Percentiles rank a stretch among this genome's conserved stretches.
phyloP scores from a whole-genome alignment of 495 filamentous ascomycete genomes.

The Aspergillus mulundensis region DNA sequence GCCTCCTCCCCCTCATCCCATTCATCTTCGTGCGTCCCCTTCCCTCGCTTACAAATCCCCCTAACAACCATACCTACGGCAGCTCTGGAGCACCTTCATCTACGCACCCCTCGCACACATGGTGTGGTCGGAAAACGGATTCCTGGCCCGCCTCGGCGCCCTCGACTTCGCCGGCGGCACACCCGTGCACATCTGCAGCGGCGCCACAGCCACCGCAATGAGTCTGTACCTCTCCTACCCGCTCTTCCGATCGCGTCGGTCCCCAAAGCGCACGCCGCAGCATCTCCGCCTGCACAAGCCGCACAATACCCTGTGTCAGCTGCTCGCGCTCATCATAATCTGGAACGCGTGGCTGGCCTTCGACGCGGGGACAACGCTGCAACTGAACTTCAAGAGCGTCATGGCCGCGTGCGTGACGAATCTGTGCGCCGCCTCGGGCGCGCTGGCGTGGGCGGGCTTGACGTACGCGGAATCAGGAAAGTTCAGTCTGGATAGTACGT shows the following conservation, averaged over 20 bases:
- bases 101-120: slow-evolving; percentile 43
- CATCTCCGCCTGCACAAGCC: slow-evolving; percentile 45
- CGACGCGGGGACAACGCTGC: slow-evolving; percentile 48
- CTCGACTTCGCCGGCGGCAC: slow-evolving; percentile 47
- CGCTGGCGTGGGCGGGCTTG: slow-evolving; percentile 44
- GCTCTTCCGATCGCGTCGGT: slow-evolving; percentile 36
- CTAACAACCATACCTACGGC: not conserved
- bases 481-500: slow-evolving; percentile 45
- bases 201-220: slow-evolving; percentile 40
- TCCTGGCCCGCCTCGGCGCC: slow-evolving; percentile 32
- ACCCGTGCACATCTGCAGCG: slow-evolving; percentile 45
- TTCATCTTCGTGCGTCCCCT: slow-evolving; percentile 43
- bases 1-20: slow-evolving; percentile 45
- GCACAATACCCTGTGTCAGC: slow-evolving; percentile 44
- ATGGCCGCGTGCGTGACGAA: slow-evolving; percentile 49
- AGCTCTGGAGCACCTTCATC: slow-evolving; percentile 46
- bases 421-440: slow-evolving; percentile 43
- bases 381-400: slow-evolving; percentile 40
- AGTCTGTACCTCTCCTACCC: slow-evolving; percentile 43
- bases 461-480: slow-evolving; percentile 43
- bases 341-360: slow-evolving; percentile 56
- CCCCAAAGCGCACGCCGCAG: slow-evolving; percentile 31
- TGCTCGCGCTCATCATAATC: slow-evolving; percentile 49
- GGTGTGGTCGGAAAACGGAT: slow-evolving; percentile 42
- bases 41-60: not conserved